Evolutionary conservation across 257 asterid genomes (phyloP), one percentile per base, ranked within the genome.

Genomic region (Solanum dulcamara): DNA sequence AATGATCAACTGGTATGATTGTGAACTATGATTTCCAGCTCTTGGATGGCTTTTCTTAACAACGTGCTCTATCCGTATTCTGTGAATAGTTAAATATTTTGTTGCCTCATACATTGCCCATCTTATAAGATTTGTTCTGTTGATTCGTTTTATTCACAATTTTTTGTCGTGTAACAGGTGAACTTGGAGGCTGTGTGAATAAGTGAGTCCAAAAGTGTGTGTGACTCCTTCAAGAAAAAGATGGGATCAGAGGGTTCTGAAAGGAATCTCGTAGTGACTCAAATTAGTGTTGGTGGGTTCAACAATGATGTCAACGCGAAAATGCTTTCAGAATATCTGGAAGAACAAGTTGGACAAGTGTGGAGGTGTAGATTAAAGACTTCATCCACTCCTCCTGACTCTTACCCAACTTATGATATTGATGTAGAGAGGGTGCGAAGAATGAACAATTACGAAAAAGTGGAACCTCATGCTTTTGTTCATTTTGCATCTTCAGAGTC

Each of bases 281-380:
- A 97, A 88, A 93, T 97, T 66, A 90, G 98, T 82, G 93, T 93
- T 59, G 99, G 96, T 79, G 98, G 98, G 74, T 87, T 95, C 20
- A 89, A 81, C 28, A 75, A 85, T 38, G 8, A 86, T 86, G 91
- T 92, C 84, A 92, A 96, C 12, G 99, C 98, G 74, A 89, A 89
- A 85, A 84, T 64, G 88, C 97, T 97, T 72, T 66, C 79, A 28
- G 95, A 92, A 22, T 93, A 84, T 83, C 89, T 97, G 46, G 97
- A 94, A 77, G 91, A 90, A 4, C 88, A 83, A 15, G 62, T 94
- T 48, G 99, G 98, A 51, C 85, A 86, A 30, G 98, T 95, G 51
- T 94, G 92, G 96, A 92, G 98, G 84, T 97, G 99, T 85, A 91
- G 99, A 83, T 84, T 97, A 86, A 97, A 97, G 92, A 97, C 97